Base-by-base conservation (phyloP, 495 filamentous ascomycete genomes). In the Daldinia caldariorum region DNA sequence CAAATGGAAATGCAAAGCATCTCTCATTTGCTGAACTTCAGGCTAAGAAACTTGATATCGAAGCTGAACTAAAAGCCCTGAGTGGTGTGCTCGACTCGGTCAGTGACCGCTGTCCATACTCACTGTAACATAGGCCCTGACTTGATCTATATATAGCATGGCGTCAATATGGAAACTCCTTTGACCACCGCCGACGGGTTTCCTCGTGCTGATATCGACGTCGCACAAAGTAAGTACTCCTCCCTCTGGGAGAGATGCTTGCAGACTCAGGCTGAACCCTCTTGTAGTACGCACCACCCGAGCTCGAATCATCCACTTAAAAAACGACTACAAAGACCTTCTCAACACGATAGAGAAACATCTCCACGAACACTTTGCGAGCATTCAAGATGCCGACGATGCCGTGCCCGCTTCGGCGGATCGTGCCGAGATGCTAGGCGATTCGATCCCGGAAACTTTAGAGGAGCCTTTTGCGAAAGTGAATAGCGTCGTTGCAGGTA, bases 101-200 rank as follows among this genome's bases (percentile, higher is more conserved):
- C 75, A 67, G 91, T 79, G 20, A 18, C 41, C 22, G 14, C 41
- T 9, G 43, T 38, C 51, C 32, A 32, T 37, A 14, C 47, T 64
- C 41, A 29, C 47, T 45, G 43, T 18, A 31, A 57, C 54, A 5
- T 47, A 60, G 20, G 32, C 65, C 14, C 59, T 64, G 61, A 76
- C 51, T 31, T 18, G 26, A n/a, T 41, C 57, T 70, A 51, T 67
- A 97, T 70, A 51, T 67, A 97, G 95, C 95, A 98, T 79, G 89
- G 89, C 43, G 95, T 97, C 49, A 90, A 90, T 66, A 98, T 99
- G 96, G 91, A 89, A 77, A 97, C 96, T 3, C 83, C 86, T 47
- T 83, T 99, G 53, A 92, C 91, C 4, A 97, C 96, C 2, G 88
- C 90, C 60, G 96, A 99, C 80, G 96, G 94, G 55, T 99, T 91